Conservation (phyloP, 768 basidiomycete genomes). For the Auricularia sp. region DNA sequence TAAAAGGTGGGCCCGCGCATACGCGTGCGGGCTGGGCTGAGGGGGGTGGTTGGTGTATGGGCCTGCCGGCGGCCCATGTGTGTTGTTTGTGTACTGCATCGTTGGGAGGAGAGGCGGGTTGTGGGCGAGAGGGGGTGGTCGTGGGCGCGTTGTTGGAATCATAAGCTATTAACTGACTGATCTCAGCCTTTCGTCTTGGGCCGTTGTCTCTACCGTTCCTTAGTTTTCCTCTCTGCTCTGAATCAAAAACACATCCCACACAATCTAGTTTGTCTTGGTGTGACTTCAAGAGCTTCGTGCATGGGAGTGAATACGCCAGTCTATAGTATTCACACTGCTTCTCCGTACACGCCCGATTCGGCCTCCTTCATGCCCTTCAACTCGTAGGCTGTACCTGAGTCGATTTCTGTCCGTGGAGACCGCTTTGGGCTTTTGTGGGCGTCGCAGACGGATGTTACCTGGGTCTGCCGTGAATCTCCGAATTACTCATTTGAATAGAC, state of each 20-base stretch:
- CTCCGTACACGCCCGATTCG: not conserved
- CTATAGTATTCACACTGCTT: not conserved
- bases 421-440: not conserved
- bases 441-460: not conserved
- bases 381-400: not conserved
- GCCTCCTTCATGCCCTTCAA: not conserved
- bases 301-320: not conserved
- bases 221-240: not conserved
- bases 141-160: not conserved
- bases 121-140: not conserved
- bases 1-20: not conserved
- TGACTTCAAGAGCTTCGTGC: too few relatives aligned
- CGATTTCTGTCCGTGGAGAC: not conserved
- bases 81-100: not conserved
- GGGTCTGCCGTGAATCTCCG: not conserved
- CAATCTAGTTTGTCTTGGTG: not conserved
- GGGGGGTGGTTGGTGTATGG: not conserved
- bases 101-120: not conserved
- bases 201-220: not conserved
- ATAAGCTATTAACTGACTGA: conserved; percentile 1
- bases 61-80: not conserved
- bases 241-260: conserved; percentile 2
- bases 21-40: not conserved
- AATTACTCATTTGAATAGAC: too few relatives aligned
- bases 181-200: not conserved